Evolutionary conservation across 257 asterid species (phyloP), one percentile per base, ranked within the genome.

Genomic region (Salvia hispanica): DNA sequence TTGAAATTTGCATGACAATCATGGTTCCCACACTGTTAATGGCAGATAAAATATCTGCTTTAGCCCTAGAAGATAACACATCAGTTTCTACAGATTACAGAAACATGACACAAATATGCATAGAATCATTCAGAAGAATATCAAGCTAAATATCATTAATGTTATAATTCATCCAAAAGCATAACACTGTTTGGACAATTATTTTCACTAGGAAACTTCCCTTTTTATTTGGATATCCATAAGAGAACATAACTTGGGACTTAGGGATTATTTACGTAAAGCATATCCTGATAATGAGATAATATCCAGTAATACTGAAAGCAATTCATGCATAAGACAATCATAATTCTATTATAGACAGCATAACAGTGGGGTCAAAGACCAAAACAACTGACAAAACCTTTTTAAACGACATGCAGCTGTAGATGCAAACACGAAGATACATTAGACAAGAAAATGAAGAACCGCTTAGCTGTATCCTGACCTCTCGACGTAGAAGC

Each of bases 401-500:
- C 56, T 53, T 66, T 36, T 55, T 34, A 59, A 55, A 65, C 9
- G 44, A 31, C 71, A 54, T 65, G 68, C 61, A 67, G 64, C 61
- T 37, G 16, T 40, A 58, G 73, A 43, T 28, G 65, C 34, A 58
- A 48, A 45, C 43, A 39, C 33, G 33, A 54, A 63, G 58, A 47
- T 67, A 53, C 52, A 55, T 53, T 37, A 61, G 11, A 66, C 43
- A 70, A 74, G 61, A 31, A 64, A 75, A 39, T 14, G 51, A 58
- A 64, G 64, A 18, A 18, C 21, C 21, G 21, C 21, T 18, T 18
- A 18, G 21, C 5, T 64, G 67, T 72, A 51, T 58, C 71, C 95
- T 69, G 62, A 93, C 99, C 99, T 91, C 99, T 51, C 95, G 92
- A 53, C 99, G 96, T 66, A 94, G 82, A 74, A 94, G 98, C 73